Evolutionary conservation across 108 stramenopile species (phyloP).

Genomic region (Pinguiococcus pyrenoidosus): DNA sequence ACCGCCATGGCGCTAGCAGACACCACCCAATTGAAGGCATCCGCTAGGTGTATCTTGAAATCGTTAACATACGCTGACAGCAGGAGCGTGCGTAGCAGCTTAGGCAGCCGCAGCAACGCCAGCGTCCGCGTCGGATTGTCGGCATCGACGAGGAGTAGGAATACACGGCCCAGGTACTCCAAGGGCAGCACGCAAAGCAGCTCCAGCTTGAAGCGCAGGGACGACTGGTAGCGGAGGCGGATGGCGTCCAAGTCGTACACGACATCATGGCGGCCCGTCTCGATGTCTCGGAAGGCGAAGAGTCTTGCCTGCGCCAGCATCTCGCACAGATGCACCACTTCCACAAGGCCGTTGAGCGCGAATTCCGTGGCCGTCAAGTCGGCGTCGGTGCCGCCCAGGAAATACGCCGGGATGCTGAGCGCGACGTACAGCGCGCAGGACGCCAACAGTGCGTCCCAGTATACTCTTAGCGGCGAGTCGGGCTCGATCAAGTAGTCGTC

Average conservation of each 20-base stretch:
- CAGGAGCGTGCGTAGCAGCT: not conserved
- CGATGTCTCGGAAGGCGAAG: not conserved
- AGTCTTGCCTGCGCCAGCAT: not conserved
- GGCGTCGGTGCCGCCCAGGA: not conserved
- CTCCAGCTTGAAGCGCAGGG: not conserved
- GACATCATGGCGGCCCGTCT: not conserved
- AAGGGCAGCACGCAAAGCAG: not conserved
- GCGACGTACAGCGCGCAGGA: conserved; percentile 21
- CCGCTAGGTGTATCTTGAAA: too few species aligned
- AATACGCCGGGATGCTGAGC: conserved; percentile 18
- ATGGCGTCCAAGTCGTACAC: not conserved
- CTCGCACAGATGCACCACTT: not conserved
- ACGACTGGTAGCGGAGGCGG: not conserved
- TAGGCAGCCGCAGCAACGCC: not conserved
- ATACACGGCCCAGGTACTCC: not conserved
- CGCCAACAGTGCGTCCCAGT: conserved; percentile 28
- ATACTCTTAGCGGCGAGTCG: conserved; percentile 22
- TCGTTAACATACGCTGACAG: not conserved
- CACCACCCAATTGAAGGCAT: too few species aligned
- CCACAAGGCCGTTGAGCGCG: not conserved
- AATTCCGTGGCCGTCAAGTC: not conserved
- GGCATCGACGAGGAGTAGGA: not conserved
- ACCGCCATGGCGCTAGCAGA: too few species aligned
- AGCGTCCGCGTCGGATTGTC: not conserved
- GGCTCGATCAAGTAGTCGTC: conserved; percentile 29